Conservation (phyloP, 2,329 filamentous ascomycete genomes). For the Diatrype stigma region DNA sequence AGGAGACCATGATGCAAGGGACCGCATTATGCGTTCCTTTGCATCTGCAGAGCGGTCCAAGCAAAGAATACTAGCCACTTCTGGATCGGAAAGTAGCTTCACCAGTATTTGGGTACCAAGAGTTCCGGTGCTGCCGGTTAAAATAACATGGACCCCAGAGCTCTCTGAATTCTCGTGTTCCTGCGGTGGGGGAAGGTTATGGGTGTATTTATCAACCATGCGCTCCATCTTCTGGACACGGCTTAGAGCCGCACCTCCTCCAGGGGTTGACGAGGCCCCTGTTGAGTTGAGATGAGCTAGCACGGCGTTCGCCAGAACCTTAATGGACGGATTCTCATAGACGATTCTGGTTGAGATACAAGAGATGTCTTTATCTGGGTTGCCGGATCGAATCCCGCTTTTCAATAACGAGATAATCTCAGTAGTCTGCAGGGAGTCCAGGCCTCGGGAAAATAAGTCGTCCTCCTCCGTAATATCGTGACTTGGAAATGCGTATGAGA, state of each 20-base stretch:
- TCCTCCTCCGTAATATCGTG: constrained; percentile 1
- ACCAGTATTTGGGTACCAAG: constrained; percentile 30
- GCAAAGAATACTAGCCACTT: constrained; percentile 24
- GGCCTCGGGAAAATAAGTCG: constrained; percentile 12
- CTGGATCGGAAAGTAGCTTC: constrained; percentile 19
- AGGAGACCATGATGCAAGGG: constrained; percentile 3
- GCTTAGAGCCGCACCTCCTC: not conserved
- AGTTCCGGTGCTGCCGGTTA: constrained; percentile 32
- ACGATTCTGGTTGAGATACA: constrained; percentile 6
- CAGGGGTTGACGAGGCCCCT: not conserved
- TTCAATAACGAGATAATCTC: constrained; percentile 11
- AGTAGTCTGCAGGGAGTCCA: constrained; percentile 13
- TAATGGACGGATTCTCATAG: constrained; percentile 13
- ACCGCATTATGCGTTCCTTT: constrained; percentile 2
- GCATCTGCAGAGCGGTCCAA: constrained; percentile 12
- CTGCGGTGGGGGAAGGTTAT: not conserved
- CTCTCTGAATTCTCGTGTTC: not conserved
- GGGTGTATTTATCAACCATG: constrained; percentile 6
- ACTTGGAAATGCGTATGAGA: constrained; percentile 5
- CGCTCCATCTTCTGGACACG: constrained; percentile 1
- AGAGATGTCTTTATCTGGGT: not conserved
- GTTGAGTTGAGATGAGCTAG: not conserved
- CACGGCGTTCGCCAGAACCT: constrained; percentile 4
- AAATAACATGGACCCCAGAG: constrained; percentile 12
- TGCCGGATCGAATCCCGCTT: constrained; percentile 5